These are phyloP conservation scores for Pilobolus umbonatus DNA, from an alignment of 192 early-diverging fungal genomes.

Conservation along the genomic window DNA sequence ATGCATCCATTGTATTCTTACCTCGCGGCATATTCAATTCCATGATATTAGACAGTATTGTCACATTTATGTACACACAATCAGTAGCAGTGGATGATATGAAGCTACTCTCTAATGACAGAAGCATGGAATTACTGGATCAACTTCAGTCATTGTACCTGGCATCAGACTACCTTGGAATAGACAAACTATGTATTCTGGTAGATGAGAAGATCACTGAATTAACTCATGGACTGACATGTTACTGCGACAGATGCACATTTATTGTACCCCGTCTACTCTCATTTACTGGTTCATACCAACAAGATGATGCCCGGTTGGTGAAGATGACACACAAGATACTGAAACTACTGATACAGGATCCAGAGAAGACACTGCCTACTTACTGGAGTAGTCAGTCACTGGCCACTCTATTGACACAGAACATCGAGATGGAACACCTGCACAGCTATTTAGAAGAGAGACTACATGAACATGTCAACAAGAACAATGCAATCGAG, in stretches of 20 bases:
- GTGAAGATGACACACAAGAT: not conserved
- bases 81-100: not conserved
- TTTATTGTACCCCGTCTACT: constrained; percentile 11
- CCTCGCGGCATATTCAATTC: constrained; percentile 22
- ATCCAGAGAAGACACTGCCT: constrained; percentile 26
- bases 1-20: constrained; percentile 22
- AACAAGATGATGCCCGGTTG: constrained; percentile 8
- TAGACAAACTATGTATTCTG: constrained; percentile 13
- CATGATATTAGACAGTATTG: constrained; percentile 9
- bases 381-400: constrained; percentile 18
- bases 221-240: constrained; percentile 11
- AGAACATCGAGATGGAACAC: not conserved
- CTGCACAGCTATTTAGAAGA: constrained; percentile 11
- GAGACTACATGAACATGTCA: constrained; percentile 1
- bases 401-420: not conserved
- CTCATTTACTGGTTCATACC: not conserved
- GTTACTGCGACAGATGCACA: constrained; percentile 15
- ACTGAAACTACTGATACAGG: constrained; percentile 16
- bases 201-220: constrained; percentile 8
- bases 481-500: constrained; percentile 24
- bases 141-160: constrained; percentile 11
- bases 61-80: constrained; percentile 24
- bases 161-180: constrained; percentile 28
- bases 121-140: constrained; percentile 1
- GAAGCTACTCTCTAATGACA: not conserved